These are phyloP conservation scores for Hypoxylon sp. DNA, from an alignment of 2,329 filamentous ascomycete genomes.

Conservation along the genomic window DNA sequence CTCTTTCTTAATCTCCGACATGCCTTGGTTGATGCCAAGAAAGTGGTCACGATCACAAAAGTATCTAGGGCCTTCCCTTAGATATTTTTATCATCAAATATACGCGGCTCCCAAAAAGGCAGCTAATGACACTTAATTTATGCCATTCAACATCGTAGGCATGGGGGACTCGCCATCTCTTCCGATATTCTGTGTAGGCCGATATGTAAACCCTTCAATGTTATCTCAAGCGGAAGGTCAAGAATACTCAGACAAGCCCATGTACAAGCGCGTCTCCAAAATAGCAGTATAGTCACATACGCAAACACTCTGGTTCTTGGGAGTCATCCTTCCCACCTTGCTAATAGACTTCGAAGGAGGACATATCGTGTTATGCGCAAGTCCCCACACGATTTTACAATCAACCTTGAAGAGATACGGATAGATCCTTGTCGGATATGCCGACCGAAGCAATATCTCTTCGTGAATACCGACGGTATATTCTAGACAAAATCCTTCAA, in stretches of 20 bases:
- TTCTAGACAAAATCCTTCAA: not conserved
- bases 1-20: conserved; percentile 16
- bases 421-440: not conserved
- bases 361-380: not conserved
- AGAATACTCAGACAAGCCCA: not conserved
- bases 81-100: conserved; percentile 36
- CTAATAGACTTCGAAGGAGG: not conserved
- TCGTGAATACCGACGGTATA: not conserved
- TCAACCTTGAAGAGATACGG: not conserved
- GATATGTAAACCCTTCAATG: not conserved
- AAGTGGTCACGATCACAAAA: conserved; percentile 13
- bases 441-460: not conserved
- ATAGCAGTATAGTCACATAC: not conserved
- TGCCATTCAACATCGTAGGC: conserved; percentile 12
- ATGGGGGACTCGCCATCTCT: conserved; percentile 15
- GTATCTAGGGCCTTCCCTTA: conserved; percentile 7
- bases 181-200: not conserved
- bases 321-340: not conserved
- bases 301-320: not conserved
- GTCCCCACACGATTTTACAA: conserved; percentile 2
- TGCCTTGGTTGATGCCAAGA: conserved; percentile 34
- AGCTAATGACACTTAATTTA: conserved; percentile 23
- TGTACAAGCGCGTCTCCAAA: not conserved
- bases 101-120: conserved; percentile 25
- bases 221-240: not conserved